These are phyloP conservation scores for Panellus pusillus DNA, from an alignment of 768 basidiomycete genomes.

Conservation along the genomic window DNA sequence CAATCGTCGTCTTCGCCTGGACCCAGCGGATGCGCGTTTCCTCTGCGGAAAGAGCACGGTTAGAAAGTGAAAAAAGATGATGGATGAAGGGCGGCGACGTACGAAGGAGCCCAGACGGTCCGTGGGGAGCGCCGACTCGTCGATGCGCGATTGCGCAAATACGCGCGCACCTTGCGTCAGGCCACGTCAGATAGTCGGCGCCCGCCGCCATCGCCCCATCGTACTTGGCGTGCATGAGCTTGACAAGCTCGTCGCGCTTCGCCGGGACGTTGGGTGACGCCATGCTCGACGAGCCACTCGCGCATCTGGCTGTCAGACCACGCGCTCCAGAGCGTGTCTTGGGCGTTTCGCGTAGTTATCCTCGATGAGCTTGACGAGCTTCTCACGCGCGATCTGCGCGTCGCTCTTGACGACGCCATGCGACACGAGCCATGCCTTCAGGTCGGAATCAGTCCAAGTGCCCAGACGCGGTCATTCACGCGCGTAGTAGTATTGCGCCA, in stretches of 20 bases:
- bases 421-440: constrained; percentile 77
- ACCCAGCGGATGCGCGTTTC: constrained; percentile 81
- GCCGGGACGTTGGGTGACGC: constrained; percentile 61
- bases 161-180: constrained; percentile 90
- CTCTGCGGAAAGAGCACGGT: no score
- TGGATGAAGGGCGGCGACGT: constrained; percentile 14
- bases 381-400: constrained; percentile 65
- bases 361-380: constrained; percentile 73
- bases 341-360: constrained; percentile 67
- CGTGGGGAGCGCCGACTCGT: constrained; percentile 66
- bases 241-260: constrained; percentile 75
- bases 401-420: constrained; percentile 74
- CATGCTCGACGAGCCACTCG: constrained; percentile 72
- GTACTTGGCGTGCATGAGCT: constrained; percentile 71
- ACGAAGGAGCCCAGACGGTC: constrained; percentile 77
- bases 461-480: constrained; percentile 53
- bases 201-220: constrained; percentile 42
- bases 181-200: constrained; percentile 79
- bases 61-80: no score
- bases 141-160: constrained; percentile 73
- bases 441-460: constrained; percentile 77
- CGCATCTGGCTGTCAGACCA: constrained; percentile 79
- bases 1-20: constrained; percentile 61
- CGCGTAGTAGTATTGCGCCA: constrained; percentile 82
- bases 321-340: constrained; percentile 59